These are phyloP conservation scores for Phytophthora nicotianae DNA, from an alignment of 352 stramenopile species.

Conservation along the genomic window DNA sequence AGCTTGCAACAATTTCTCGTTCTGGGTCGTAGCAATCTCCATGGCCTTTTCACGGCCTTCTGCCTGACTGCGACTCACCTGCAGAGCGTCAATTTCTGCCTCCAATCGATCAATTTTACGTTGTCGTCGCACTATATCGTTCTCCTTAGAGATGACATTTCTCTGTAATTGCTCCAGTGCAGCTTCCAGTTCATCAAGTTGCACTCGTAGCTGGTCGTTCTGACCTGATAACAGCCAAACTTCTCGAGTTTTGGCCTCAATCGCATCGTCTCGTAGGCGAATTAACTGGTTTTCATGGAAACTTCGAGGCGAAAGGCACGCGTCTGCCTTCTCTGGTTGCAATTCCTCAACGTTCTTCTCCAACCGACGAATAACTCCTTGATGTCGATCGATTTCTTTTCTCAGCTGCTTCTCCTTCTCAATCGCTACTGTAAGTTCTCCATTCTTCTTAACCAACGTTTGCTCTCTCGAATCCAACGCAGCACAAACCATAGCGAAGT, in stretches of 20 bases:
- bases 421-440: conserved; percentile 31
- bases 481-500: conserved; percentile 67
- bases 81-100: conserved; percentile 56
- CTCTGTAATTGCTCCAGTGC: conserved; percentile 70
- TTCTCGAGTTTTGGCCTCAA: conserved; percentile 71
- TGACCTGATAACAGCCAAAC: conserved; percentile 71
- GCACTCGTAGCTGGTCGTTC: conserved; percentile 66
- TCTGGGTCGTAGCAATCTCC: conserved; percentile 78
- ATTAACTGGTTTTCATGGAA: conserved; percentile 81
- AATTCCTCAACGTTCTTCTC: conserved; percentile 55
- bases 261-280: conserved; percentile 71
- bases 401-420: conserved; percentile 46
- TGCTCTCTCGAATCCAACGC: conserved; percentile 59
- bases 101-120: conserved; percentile 65
- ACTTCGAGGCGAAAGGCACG: conserved; percentile 71
- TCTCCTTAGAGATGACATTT: conserved; percentile 59
- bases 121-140: conserved; percentile 57
- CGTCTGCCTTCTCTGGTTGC: conserved; percentile 52
- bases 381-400: conserved; percentile 51
- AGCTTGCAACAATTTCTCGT: conserved; percentile 67
- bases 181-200: conserved; percentile 71
- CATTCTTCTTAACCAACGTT: conserved; percentile 40
- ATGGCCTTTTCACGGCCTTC: conserved; percentile 72
- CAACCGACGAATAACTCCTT: conserved; percentile 42
- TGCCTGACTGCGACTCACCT: conserved; percentile 52